Conservation (phyloP, 345 rosid genomes). For the Boechera divaricarpa region DNA sequence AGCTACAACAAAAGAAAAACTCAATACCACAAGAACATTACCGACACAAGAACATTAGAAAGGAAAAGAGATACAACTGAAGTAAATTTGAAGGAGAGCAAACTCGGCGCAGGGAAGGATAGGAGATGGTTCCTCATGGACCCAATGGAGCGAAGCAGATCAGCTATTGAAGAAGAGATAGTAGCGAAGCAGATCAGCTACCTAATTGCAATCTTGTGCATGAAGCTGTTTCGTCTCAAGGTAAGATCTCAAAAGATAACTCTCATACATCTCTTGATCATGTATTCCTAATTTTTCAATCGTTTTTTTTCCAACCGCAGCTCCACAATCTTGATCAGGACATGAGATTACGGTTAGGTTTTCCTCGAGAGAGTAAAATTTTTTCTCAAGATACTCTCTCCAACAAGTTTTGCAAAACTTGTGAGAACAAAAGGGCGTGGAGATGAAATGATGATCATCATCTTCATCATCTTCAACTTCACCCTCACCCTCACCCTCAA, state of each 20-base stretch:
- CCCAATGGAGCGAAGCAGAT: too few relatives aligned
- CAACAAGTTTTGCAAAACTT: conserved; percentile 24
- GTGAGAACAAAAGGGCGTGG: conserved; percentile 38
- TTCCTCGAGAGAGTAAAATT: neutral
- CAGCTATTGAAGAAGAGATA: too few relatives aligned
- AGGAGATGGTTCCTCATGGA: too few relatives aligned
- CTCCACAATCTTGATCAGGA: conserved; percentile 25
- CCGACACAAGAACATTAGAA: too few relatives aligned
- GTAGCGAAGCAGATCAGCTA: too few relatives aligned
- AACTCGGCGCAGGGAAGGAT: too few relatives aligned
- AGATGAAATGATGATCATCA: neutral
- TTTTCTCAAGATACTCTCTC: conserved; percentile 23
- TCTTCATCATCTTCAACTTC: neutral
- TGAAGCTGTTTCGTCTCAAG: neutral
- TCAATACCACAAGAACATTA: too few relatives aligned
- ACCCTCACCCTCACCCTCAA: neutral
- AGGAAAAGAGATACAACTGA: too few relatives aligned
- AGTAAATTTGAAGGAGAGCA: too few relatives aligned
- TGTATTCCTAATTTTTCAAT: conserved; percentile 9
- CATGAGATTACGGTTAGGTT: conserved; percentile 10
- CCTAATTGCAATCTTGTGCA: neutral
- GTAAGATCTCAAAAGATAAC: neutral
- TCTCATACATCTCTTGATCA: neutral
- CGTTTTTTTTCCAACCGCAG: conserved; percentile 28
- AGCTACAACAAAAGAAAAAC: too few relatives aligned